These are phyloP conservation scores for Parasitella parasitica DNA, from an alignment of 371 early-diverging fungal genomes.

Conservation along the genomic window DNA sequence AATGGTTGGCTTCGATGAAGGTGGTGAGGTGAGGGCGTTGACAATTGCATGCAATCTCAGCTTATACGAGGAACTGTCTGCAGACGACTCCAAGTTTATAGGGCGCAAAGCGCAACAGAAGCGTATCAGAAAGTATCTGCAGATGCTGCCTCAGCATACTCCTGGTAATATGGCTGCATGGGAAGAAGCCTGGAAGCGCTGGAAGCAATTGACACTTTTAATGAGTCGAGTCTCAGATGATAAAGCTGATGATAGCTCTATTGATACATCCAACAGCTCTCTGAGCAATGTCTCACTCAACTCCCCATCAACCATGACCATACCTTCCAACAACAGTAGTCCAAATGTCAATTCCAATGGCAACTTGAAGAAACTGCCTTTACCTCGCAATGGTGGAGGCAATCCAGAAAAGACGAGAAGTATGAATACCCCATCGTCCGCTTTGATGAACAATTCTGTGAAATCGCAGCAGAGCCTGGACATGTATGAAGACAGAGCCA, in stretches of 20 bases:
- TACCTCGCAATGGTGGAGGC: background rate
- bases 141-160: conserved; percentile 66
- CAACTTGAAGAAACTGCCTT: background rate
- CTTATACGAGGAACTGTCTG: conserved; percentile 69
- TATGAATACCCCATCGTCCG: background rate
- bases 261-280: background rate
- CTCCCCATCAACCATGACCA: background rate
- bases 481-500: conserved; percentile 40
- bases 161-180: conserved; percentile 80
- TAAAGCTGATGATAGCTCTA: conserved; percentile 14
- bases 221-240: conserved; percentile 49
- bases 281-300: background rate
- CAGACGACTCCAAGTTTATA: conserved; percentile 53
- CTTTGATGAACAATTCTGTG: background rate
- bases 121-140: conserved; percentile 67
- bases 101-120: conserved; percentile 80
- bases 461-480: conserved; percentile 16
- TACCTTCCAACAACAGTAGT: background rate
- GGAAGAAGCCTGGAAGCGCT: conserved; percentile 87
- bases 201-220: conserved; percentile 59
- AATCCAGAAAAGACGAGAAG: conserved; percentile 2
- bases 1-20: conserved; percentile 57
- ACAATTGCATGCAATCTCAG: conserved; percentile 67
- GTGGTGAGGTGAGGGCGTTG: conserved; percentile 47
- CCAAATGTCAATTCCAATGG: background rate